Conservation (phyloP, 495 filamentous ascomycete species). For the Mycothermus thermophilus region DNA sequence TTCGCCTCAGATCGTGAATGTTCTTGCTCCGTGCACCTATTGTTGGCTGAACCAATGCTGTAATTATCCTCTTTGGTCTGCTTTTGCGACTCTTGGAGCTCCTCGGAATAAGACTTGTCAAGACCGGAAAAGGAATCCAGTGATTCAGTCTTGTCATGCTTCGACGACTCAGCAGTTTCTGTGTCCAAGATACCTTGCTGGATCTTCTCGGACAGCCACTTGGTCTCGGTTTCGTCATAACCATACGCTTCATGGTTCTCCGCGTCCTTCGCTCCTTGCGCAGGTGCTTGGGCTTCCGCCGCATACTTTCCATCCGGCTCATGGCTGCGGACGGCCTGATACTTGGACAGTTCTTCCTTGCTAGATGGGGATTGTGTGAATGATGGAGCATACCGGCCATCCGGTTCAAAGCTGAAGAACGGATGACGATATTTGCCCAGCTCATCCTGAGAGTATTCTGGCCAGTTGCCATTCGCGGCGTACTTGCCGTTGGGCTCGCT, state of each 20-base stretch:
- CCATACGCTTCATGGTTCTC: constrained; percentile 20
- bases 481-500: constrained; percentile 22
- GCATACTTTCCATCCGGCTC: constrained; percentile 14
- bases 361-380: neutral
- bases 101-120: too few species aligned
- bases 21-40: too few species aligned
- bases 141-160: too few species aligned
- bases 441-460: constrained; percentile 8
- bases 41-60: too few species aligned
- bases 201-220: neutral
- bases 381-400: constrained; percentile 1
- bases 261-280: constrained; percentile 11
- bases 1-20: too few species aligned
- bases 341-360: constrained; percentile 1
- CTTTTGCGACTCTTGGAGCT: too few species aligned
- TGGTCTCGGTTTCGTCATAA: constrained; percentile 18
- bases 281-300: constrained; percentile 1
- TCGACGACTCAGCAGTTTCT: constrained; percentile 19
- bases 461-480: constrained; percentile 7
- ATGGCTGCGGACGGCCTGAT: constrained; percentile 4
- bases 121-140: too few species aligned
- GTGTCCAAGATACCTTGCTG: neutral
- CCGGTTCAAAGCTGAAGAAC: constrained; percentile 3
- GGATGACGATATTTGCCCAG: constrained; percentile 14
- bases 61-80: too few species aligned